Conservation (phyloP, 1,284 basidiomycete genomes). For the Schizopora paradoxa region DNA sequence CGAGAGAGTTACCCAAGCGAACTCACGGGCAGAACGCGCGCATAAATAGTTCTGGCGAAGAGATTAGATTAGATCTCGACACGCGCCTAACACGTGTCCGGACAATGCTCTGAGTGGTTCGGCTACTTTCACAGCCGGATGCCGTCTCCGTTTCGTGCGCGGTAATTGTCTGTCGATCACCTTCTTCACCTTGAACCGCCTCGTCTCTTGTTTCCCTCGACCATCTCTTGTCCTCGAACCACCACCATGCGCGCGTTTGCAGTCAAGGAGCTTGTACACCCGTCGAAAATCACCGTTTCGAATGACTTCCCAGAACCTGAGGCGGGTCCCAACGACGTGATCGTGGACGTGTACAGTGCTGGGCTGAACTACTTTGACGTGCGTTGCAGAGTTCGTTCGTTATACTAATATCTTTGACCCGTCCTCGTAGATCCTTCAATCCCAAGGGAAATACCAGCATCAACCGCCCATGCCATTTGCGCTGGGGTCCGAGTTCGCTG, state of each 20-base stretch:
- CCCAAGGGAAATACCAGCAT: slow-evolving; percentile 80
- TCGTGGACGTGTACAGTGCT: slow-evolving; percentile 80
- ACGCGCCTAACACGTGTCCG: no score
- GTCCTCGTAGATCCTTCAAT: slow-evolving; percentile 69
- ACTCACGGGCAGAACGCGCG: no score
- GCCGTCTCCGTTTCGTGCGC: no score
- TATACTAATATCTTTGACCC: neutral
- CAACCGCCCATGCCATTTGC: slow-evolving; percentile 82
- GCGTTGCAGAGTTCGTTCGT: slow-evolving; percentile 20
- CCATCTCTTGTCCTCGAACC: no score
- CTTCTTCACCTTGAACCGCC: neutral
- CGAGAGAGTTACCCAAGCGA: no score
- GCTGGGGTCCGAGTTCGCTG: slow-evolving; percentile 84
- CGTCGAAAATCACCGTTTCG: slow-evolving; percentile 58
- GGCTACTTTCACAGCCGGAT: neutral
- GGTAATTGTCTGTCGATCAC: neutral
- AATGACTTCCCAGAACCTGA: slow-evolving; percentile 57
- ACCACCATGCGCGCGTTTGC: slow-evolving; percentile 73
- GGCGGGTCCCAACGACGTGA: slow-evolving; percentile 51
- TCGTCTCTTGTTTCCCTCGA: neutral
- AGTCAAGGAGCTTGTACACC: slow-evolving; percentile 68
- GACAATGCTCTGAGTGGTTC: no score
- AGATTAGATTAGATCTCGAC: neutral
- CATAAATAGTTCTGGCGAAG: neutral
- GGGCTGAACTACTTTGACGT: slow-evolving; percentile 81